These are phyloP conservation scores for Ceratobasidium papillatum DNA, from an alignment of 1,284 basidiomycete species.

Conservation along the genomic window DNA sequence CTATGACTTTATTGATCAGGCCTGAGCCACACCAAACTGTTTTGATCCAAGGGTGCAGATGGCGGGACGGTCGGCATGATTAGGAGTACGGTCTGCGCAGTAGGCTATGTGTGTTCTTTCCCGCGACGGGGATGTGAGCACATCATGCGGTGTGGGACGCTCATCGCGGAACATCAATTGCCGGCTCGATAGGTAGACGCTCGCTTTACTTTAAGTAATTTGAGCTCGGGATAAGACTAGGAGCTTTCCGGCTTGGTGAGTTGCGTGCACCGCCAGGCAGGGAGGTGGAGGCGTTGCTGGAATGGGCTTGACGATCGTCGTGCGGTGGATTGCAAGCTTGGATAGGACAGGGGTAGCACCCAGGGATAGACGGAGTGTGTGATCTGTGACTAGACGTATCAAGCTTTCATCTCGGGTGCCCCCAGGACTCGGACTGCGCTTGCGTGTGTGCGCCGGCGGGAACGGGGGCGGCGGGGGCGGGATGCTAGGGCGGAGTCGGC, in stretches of 20 bases:
- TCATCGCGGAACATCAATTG: constrained; percentile 2
- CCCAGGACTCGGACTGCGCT: not conserved
- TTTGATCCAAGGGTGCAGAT: not conserved
- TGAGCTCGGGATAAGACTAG: not conserved
- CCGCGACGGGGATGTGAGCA: not conserved
- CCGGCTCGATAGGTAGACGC: not conserved
- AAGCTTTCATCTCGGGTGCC: constrained; percentile 1
- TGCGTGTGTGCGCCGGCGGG: not conserved
- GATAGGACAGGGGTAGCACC: not conserved
- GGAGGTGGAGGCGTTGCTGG: not conserved
- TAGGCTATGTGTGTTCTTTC: not conserved
- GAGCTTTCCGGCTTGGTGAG: not conserved
- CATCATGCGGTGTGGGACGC: not conserved
- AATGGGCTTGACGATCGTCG: constrained; percentile 1
- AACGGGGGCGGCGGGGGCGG: not conserved
- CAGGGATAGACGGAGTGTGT: not conserved
- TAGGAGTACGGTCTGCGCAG: too few species aligned
- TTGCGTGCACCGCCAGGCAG: not conserved
- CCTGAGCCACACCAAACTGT: not conserved
- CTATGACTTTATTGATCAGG: constrained; percentile 7
- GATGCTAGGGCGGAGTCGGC: constrained; percentile 7
- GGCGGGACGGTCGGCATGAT: not conserved
- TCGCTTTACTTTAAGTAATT: not conserved
- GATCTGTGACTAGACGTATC: not conserved
- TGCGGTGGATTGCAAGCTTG: constrained; percentile 9